Evolutionary conservation across 495 filamentous ascomycete species (phyloP).

Genomic region (Neohortaea acidophila): DNA sequence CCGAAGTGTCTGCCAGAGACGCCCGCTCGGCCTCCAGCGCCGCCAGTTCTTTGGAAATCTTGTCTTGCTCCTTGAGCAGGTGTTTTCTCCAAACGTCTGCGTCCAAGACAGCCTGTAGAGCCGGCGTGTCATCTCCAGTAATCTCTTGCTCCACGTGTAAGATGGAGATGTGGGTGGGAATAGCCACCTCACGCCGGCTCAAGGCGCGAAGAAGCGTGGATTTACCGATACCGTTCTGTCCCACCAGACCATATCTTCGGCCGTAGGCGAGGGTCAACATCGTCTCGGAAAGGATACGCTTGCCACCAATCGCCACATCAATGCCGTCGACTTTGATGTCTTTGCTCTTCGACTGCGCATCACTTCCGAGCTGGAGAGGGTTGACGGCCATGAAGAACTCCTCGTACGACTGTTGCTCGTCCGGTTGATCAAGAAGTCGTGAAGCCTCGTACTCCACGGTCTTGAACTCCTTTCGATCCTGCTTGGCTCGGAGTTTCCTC

Average conservation of each 20-base stretch:
- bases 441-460: constrained; percentile 96
- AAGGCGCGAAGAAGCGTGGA: constrained; percentile 82
- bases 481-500: constrained; percentile 93
- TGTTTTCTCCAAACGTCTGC: constrained; percentile 98
- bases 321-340: constrained; percentile 96
- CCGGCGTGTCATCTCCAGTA: constrained; percentile 87
- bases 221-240: constrained; percentile 99
- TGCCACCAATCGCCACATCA: constrained; percentile 81
- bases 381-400: constrained; percentile 99
- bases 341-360: constrained; percentile 69
- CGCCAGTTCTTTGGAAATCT: constrained; percentile 65
- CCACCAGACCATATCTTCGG: constrained; percentile 88
- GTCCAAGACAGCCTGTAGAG: constrained; percentile 89
- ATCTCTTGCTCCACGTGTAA: constrained; percentile 99
- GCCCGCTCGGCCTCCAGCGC: constrained; percentile 67
- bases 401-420: constrained; percentile 85
- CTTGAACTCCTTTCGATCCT: constrained; percentile 96
- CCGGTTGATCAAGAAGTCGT: constrained; percentile 64
- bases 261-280: constrained; percentile 82
- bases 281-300: constrained; percentile 79
- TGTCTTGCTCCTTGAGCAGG: constrained; percentile 82
- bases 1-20: constrained; percentile 70
- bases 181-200: constrained; percentile 81
- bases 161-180: constrained; percentile 96
- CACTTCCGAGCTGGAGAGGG: constrained; percentile 72